Evolutionary conservation across 139 green algal species (phyloP).

Genomic region (Pedinophyceae sp.): DNA sequence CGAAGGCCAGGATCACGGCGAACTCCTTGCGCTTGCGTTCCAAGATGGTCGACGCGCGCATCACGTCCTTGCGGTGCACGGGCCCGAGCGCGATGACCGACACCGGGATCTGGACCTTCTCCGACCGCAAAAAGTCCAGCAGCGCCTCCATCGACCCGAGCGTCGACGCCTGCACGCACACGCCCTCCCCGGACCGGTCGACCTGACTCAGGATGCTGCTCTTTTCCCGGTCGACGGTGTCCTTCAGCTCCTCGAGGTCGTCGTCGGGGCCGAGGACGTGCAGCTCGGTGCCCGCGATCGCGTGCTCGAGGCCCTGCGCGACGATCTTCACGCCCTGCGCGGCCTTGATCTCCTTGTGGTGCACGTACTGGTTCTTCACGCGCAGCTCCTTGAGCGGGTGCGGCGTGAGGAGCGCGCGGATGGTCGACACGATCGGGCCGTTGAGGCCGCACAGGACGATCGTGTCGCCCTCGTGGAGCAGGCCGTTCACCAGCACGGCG

Average conservation of each 20-base stretch:
- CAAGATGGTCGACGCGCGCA: slow-evolving; percentile 91
- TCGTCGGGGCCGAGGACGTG: slow-evolving; percentile 60
- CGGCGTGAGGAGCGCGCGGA: slow-evolving; percentile 89
- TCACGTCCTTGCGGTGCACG: slow-evolving; percentile 90
- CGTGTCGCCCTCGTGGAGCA: slow-evolving; percentile 63
- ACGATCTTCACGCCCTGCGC: slow-evolving; percentile 84
- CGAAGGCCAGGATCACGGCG: slow-evolving; percentile 90
- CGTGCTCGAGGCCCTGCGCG: slow-evolving; percentile 73
- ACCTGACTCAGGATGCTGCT: slow-evolving; percentile 24
- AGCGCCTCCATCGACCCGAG: slow-evolving; percentile 96
- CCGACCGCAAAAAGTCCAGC: slow-evolving; percentile 78
- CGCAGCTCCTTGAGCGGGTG: slow-evolving; percentile 86
- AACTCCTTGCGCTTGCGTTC: slow-evolving; percentile 86
- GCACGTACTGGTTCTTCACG: slow-evolving; percentile 80
- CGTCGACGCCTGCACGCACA: slow-evolving; percentile 92
- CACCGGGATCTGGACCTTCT: slow-evolving; percentile 59
- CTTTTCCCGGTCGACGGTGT: background rate
- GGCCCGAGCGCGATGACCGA: slow-evolving; percentile 90
- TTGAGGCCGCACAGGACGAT: slow-evolving; percentile 89
- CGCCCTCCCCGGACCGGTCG: slow-evolving; percentile 73
- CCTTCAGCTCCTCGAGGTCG: slow-evolving; percentile 76
- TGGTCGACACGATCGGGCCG: slow-evolving; percentile 76
- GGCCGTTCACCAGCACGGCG: slow-evolving; percentile 90
- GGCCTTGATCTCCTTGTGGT: slow-evolving; percentile 92
- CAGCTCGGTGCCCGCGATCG: slow-evolving; percentile 79